Conservation (phyloP, 2,329 filamentous ascomycete species). For the Aspergillus intermedius region DNA sequence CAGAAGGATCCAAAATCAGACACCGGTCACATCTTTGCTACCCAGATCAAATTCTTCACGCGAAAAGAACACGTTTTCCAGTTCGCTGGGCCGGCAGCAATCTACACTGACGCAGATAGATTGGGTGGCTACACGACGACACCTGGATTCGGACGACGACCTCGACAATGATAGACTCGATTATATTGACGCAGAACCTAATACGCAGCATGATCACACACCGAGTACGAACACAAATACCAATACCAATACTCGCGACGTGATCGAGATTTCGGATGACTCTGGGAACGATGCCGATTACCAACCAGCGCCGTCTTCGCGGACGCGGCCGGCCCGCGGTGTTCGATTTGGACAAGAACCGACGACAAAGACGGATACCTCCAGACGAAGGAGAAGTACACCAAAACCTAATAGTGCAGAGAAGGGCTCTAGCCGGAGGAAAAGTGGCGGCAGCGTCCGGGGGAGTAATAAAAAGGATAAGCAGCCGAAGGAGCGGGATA, state of each 20-base stretch:
- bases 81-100: conserved; percentile 19
- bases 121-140: conserved; percentile 24
- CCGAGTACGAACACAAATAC: conserved; percentile 4
- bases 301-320: conserved; percentile 8
- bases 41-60: conserved; percentile 11
- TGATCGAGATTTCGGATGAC: conserved; percentile 20
- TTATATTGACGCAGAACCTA: conserved; percentile 22
- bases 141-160: conserved; percentile 4
- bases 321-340: conserved; percentile 5
- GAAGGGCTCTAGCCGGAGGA: conserved; percentile 15
- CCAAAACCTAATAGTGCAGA: conserved; percentile 1
- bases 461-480: conserved; percentile 19
- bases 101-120: conserved; percentile 39
- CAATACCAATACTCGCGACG: conserved; percentile 5
- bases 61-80: conserved; percentile 14
- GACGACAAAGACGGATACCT: conserved; percentile 7
- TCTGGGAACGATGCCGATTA: conserved; percentile 19
- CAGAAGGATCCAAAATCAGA: conserved; percentile 5
- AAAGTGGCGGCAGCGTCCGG: conserved; percentile 12
- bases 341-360: conserved; percentile 5
- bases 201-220: neutral
- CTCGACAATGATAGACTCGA: conserved; percentile 21
- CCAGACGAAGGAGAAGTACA: conserved; percentile 12
- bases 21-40: conserved; percentile 9
- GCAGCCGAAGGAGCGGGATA: conserved; percentile 21